These are phyloP conservation scores for Psidium friedrichsthalianum DNA, from an alignment of 345 rosid species.

Conservation along the genomic window DNA sequence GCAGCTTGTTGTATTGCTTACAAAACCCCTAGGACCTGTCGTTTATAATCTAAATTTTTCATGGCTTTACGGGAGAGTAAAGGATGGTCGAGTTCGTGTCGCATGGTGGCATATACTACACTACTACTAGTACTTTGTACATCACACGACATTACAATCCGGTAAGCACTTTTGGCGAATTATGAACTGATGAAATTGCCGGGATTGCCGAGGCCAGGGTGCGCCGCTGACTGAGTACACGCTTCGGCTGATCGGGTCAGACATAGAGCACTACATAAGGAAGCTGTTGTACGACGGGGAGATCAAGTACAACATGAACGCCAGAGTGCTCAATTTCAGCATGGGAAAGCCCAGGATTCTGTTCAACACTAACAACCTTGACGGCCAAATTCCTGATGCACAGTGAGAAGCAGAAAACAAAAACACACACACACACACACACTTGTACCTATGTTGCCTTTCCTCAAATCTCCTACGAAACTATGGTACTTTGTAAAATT, in stretches of 20 bases:
- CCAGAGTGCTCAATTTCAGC: conserved; percentile 78
- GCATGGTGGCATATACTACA: not conserved
- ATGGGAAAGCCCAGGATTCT: conserved; percentile 73
- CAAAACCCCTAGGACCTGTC: not conserved
- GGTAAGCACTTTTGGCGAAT: not conserved
- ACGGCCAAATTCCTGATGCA: not conserved
- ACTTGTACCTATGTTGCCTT: not conserved
- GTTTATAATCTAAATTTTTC: not conserved
- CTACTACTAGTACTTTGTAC: not conserved
- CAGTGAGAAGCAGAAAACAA: not conserved
- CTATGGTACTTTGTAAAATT: not conserved
- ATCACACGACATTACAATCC: not conserved
- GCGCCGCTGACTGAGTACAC: conserved; percentile 92
- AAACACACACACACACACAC: not conserved
- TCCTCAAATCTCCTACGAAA: not conserved
- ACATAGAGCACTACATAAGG: conserved; percentile 85
- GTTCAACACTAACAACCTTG: conserved; percentile 23
- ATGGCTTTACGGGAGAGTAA: not conserved
- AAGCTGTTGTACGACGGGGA: conserved; percentile 76
- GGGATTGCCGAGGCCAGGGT: conserved; percentile 31
- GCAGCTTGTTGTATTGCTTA: not conserved
- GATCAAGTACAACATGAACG: conserved; percentile 82
- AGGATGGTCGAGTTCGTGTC: not conserved
- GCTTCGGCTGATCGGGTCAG: conserved; percentile 76
- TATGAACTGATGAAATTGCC: not conserved